A percentile compares a stretch with the other conserved stretches of the same genome.
Evolutionary conservation across 176 grass and related monocot species (phyloP).

Genomic region (Aegilops sharonensis): DNA sequence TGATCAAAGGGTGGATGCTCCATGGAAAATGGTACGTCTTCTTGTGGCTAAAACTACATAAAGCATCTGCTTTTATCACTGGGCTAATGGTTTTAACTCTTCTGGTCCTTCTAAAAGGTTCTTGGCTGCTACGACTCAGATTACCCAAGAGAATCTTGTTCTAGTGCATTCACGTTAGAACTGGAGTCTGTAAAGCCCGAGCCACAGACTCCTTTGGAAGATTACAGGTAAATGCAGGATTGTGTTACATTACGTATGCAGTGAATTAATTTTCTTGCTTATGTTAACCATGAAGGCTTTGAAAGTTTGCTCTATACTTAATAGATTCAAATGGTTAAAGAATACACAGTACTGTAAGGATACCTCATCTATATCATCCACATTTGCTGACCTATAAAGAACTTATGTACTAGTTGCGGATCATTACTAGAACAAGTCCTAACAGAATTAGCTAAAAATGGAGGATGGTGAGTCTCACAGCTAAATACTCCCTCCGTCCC

Average conservation of each 20-base stretch:
- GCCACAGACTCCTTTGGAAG: constrained; percentile 79
- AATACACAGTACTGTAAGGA: background rate
- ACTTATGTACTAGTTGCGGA: background rate
- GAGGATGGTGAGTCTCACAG: background rate
- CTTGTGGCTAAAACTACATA: constrained; percentile 12
- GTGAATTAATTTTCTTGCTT: background rate
- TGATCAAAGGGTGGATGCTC: constrained; percentile 75
- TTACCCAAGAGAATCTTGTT: constrained; percentile 84
- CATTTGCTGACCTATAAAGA: background rate
- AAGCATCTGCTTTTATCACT: background rate
- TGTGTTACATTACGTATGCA: background rate
- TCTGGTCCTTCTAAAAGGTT: constrained; percentile 52
- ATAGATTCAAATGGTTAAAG: constrained; percentile 10
- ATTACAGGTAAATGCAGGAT: constrained; percentile 64
- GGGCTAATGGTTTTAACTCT: constrained; percentile 30
- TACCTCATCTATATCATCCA: background rate
- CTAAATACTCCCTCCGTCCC: background rate
- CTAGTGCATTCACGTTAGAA: constrained; percentile 75
- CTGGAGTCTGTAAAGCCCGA: constrained; percentile 87
- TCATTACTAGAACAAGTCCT: constrained; percentile 1
- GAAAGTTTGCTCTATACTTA: background rate
- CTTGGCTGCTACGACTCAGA: constrained; percentile 79
- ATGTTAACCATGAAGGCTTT: too few relatives aligned
- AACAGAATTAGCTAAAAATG: background rate
- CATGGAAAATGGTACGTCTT: constrained; percentile 88